Conservation (phyloP, 345 rosid genomes). For the Durio zibethinus region DNA sequence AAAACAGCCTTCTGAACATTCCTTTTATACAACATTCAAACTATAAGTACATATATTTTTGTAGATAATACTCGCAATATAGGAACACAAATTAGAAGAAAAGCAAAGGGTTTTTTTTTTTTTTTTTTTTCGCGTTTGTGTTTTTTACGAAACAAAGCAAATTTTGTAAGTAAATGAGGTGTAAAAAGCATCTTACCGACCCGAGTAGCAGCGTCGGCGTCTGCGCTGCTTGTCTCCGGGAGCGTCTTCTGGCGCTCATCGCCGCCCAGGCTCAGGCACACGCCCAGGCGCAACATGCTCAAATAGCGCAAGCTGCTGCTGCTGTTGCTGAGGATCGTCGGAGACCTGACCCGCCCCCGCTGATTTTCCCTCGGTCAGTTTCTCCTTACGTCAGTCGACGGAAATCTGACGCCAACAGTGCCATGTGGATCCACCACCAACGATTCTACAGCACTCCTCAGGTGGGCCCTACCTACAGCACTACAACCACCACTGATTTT, state of each 20-base stretch:
- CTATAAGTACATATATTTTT: background rate
- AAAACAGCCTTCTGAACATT: background rate
- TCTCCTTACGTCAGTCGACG: constrained; percentile 68
- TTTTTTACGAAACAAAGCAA: background rate
- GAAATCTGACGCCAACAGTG: constrained; percentile 46
- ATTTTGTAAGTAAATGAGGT: constrained; percentile 52
- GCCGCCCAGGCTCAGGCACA: constrained; percentile 46
- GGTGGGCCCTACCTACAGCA: constrained; percentile 37
- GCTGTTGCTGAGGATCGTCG: constrained; percentile 19
- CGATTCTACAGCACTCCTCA: constrained; percentile 77
- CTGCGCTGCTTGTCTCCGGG: constrained; percentile 90
- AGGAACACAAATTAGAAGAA: background rate
- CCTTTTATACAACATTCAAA: background rate
- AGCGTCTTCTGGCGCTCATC: constrained; percentile 52
- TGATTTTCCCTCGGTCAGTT: constrained; percentile 74
- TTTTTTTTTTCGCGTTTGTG: background rate
- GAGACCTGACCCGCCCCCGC: constrained; percentile 38
- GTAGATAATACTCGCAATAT: background rate
- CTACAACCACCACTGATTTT: constrained; percentile 27
- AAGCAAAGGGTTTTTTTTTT: background rate
- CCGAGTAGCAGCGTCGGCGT: constrained; percentile 69
- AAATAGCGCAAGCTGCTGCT: constrained; percentile 1
- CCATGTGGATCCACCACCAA: constrained; percentile 21
- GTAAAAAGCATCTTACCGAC: constrained; percentile 68
- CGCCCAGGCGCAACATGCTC: constrained; percentile 23